These are phyloP conservation scores for Vanderwaltozyma polyspora DNA, from an alignment of 805 yeast species.

Conservation along the genomic window DNA sequence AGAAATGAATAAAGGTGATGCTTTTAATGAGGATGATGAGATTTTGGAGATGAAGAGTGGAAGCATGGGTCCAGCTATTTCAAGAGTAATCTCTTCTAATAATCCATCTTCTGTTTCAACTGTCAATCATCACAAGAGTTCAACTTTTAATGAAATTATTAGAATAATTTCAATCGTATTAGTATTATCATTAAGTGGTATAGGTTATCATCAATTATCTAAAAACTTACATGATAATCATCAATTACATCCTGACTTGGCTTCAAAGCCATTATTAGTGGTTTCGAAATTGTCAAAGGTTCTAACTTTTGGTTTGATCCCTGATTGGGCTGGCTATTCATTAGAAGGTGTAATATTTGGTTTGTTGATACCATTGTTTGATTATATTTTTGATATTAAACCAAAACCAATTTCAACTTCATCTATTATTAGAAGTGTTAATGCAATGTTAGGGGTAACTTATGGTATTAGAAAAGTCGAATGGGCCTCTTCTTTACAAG, in stretches of 20 bases:
- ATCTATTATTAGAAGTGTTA: constrained; percentile 20
- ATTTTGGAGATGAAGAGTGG: background rate
- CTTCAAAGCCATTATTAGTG: constrained; percentile 33
- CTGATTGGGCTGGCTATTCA: constrained; percentile 27
- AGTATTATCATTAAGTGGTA: constrained; percentile 36
- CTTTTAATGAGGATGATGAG: background rate
- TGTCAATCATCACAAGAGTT: background rate
- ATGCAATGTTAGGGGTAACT: constrained; percentile 59
- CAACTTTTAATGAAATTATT: constrained; percentile 2
- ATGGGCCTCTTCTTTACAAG: constrained; percentile 58
- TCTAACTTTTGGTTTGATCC: constrained; percentile 10
- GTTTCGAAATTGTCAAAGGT: constrained; percentile 22
- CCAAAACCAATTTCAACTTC: constrained; percentile 7
- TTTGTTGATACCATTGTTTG: constrained; percentile 37
- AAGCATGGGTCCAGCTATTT: background rate
- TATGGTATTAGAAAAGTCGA: constrained; percentile 60
- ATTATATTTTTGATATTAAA: constrained; percentile 13
- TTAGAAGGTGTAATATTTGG: constrained; percentile 52
- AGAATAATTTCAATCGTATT: constrained; percentile 10
- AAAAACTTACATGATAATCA: constrained; percentile 44
- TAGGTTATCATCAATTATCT: constrained; percentile 41
- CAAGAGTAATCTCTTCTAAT: background rate
- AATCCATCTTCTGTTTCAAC: background rate
- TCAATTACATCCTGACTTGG: constrained; percentile 30
- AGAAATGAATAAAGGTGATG: constrained; percentile 20